phyloP scores from a whole-genome alignment of 176 grass and related monocot genomes.

The Otatea glauca region DNA sequence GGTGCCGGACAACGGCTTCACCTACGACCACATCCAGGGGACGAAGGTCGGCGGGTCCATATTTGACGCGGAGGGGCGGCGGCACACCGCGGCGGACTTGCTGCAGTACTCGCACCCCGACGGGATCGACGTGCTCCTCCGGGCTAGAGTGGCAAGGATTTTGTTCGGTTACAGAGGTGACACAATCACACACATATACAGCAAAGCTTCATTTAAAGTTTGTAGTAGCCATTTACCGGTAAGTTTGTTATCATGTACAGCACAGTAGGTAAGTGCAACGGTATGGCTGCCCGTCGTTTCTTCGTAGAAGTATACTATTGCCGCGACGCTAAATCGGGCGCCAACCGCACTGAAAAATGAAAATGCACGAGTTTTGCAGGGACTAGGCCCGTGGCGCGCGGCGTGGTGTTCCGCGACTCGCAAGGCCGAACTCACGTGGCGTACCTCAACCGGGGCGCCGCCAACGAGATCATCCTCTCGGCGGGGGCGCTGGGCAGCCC shows the following conservation, averaged over 20 bases:
- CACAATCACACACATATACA: background rate
- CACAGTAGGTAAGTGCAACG: background rate
- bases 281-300: conserved; percentile 25
- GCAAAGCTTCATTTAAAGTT: conserved; percentile 2
- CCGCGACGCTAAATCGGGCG: background rate
- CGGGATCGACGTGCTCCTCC: conserved; percentile 53
- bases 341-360: background rate
- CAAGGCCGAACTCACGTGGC: conserved; percentile 48
- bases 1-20: conserved; percentile 62
- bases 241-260: background rate
- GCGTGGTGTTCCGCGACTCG: conserved; percentile 70
- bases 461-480: conserved; percentile 72
- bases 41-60: conserved; percentile 71
- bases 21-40: conserved; percentile 58
- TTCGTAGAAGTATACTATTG: conserved; percentile 3
- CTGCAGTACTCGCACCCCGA: conserved; percentile 50
- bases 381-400: conserved; percentile 55
- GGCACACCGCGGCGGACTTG: conserved; percentile 65
- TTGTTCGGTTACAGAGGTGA: conserved; percentile 52
- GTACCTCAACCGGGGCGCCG: conserved; percentile 51
- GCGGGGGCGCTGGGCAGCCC: conserved; percentile 84
- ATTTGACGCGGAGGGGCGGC: conserved; percentile 49
- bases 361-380: conserved; percentile 26
- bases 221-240: background rate
- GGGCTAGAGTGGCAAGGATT: conserved; percentile 46